Base-by-base conservation (phyloP, 163 green algal genomes). In the Smithsoniella earleae region DNA sequence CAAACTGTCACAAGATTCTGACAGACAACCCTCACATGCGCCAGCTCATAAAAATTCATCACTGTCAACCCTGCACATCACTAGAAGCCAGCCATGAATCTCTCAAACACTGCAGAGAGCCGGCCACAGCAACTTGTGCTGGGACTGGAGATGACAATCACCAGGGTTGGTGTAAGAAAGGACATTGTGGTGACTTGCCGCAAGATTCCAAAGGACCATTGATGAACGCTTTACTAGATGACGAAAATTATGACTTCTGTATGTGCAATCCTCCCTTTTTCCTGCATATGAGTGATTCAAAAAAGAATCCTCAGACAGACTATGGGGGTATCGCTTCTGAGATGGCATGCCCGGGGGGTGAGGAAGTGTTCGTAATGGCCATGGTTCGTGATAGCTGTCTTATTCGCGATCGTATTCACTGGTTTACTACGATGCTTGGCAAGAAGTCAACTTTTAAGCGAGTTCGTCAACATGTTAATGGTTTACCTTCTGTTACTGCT, bases 251-350 rank as follows among this genome's bases (percentile, higher is more conserved):
- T 49, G 77, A 83, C 28, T 96, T 96, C 79, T 89, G 79, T 75
- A 95, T 98, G 88, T 97, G 92, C 83, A 98, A 98, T 80, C 93
- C 93, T 20, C 93, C 93, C 3, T 98, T 98, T 77, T 98, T 97
- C 72, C 75, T 83, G 3, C 85, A 37, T 45, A 81, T 90, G 31
- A 75, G 83, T 79, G 84, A 95, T 28, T 86, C 90, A 1, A 81
- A 81, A 5, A 66, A 54, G 6, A 95, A 95, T 76, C 87, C 88
- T 1, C 73, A 77, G 66, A 95, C 88, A 0, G 85, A 81, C 0
- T n/a, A 1, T 73, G 77, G 75, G 75, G 89, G 89, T 45, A 93
- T 86, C 0, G 65, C 80, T 0, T 81, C 46, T 1, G 93, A 98
- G 81, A 98, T 96, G 89, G 86, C 92, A 33, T 95, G 82, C 63